Percentiles rank a stretch among this genome's conserved stretches.
phyloP scores from a whole-genome alignment of 352 stramenopile species.

The Globisporangium lucens region DNA sequence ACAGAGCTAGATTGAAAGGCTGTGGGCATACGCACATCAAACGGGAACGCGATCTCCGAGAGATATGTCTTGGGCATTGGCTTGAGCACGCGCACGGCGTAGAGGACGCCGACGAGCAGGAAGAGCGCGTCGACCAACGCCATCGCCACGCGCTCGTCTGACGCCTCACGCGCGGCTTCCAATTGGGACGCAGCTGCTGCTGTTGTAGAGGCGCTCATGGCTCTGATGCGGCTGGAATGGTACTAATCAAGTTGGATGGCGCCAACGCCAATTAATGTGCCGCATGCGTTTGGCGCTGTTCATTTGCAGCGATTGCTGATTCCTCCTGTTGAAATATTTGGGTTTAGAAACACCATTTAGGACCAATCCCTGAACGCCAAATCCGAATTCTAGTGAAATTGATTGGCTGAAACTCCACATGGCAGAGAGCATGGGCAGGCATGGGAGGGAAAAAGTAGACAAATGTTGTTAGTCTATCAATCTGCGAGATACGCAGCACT shows the following conservation, averaged over 20 bases:
- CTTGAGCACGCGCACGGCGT: constrained; percentile 46
- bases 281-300: not conserved
- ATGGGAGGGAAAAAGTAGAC: not conserved
- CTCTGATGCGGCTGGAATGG: not conserved
- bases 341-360: not conserved
- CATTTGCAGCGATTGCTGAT: not conserved
- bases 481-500: not conserved
- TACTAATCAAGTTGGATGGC: not conserved
- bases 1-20: not conserved
- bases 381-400: not conserved
- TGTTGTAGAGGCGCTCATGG: not conserved
- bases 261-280: not conserved
- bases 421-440: not conserved
- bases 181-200: not conserved
- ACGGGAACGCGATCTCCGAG: constrained; percentile 69
- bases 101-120: constrained; percentile 47
- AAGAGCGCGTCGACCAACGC: constrained; percentile 36
- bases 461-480: not conserved
- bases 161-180: constrained; percentile 9
- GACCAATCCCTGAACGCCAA: not conserved
- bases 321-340: not conserved
- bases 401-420: not conserved
- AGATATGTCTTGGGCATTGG: constrained; percentile 71
- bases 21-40: constrained; percentile 39
- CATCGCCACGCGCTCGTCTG: constrained; percentile 14